phyloP scores from a whole-genome alignment of 1,284 basidiomycete genomes.

The Trichosporon sp. region DNA sequence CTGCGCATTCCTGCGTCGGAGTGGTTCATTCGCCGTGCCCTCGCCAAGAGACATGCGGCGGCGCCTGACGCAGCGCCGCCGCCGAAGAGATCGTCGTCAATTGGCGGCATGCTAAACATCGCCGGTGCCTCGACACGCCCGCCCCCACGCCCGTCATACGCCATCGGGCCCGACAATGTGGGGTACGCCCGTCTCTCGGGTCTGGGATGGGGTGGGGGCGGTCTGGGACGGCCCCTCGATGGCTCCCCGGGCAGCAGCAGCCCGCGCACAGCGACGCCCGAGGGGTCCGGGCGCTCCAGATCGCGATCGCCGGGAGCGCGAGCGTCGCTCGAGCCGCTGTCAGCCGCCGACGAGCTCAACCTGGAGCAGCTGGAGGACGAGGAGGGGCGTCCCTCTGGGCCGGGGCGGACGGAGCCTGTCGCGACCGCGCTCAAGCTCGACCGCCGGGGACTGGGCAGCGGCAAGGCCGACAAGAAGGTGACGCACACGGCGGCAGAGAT shows the following conservation, averaged over 20 bases:
- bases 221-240: conserved; percentile 33
- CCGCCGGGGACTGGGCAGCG: conserved; percentile 35
- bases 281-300: conserved; percentile 3
- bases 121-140: conserved; percentile 7
- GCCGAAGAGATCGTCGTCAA: conserved; percentile 22
- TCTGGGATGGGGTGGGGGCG: conserved; percentile 44
- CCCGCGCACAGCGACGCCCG: not conserved
- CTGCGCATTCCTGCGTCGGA: conserved; percentile 33
- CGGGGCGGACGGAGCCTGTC: conserved; percentile 41
- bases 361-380: conserved; percentile 7
- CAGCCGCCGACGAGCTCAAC: conserved; percentile 14
- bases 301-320: conserved; percentile 4
- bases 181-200: conserved; percentile 38
- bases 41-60: conserved; percentile 17
- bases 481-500: conserved; percentile 42
- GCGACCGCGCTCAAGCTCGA: conserved; percentile 44
- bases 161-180: conserved; percentile 43
- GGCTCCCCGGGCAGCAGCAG: not conserved
- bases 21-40: conserved; percentile 48
- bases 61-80: conserved; percentile 3
- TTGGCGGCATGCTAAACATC: conserved; percentile 33
- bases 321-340: not conserved
- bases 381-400: conserved; percentile 12
- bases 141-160: conserved; percentile 26
- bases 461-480: conserved; percentile 25